These are phyloP conservation scores for Phytophthora capsici DNA, from an alignment of 352 stramenopile species.

Conservation along the genomic window DNA sequence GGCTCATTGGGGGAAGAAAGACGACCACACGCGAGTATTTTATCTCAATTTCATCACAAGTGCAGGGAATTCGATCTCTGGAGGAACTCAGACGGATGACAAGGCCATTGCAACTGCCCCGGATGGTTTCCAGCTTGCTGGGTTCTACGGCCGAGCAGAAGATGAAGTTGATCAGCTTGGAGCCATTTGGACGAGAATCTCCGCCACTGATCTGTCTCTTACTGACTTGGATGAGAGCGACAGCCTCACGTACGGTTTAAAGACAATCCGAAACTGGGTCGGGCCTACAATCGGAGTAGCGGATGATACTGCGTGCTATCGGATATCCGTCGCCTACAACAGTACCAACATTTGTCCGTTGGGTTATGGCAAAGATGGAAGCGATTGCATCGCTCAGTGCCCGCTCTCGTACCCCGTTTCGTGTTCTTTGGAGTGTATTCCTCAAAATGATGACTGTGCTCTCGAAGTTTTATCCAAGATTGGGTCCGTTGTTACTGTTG, in stretches of 20 bases:
- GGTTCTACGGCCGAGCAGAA: conserved; percentile 27
- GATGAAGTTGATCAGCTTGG: conserved; percentile 36
- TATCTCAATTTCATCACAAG: conserved; percentile 30
- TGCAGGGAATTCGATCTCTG: conserved; percentile 26
- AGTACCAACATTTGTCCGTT: conserved; percentile 34
- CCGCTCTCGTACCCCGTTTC: conserved; percentile 40
- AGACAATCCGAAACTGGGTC: conserved; percentile 36
- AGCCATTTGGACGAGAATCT: conserved; percentile 34
- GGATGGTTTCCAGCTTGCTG: conserved; percentile 27
- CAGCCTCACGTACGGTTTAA: conserved; percentile 10
- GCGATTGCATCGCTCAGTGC: conserved; percentile 34
- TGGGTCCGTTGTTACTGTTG: conserved; percentile 27
- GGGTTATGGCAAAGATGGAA: conserved; percentile 28
- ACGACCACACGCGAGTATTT: conserved; percentile 30
- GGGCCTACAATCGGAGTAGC: conserved; percentile 26
- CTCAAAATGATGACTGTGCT: conserved; percentile 41
- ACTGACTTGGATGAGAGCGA: conserved; percentile 11
- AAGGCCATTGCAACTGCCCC: conserved; percentile 20
- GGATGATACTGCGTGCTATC: conserved; percentile 31
- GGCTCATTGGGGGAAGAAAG: conserved; percentile 32
- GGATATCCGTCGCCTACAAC: conserved; percentile 24
- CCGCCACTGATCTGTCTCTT: conserved; percentile 13
- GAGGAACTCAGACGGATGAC: conserved; percentile 27
- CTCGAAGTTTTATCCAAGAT: conserved; percentile 36
- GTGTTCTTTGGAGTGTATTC: conserved; percentile 50